Percentiles rank a stretch among this genome's conserved stretches.
These are phyloP conservation scores for Cavenderia fasciculata DNA, from an alignment of 78 protist genomes.

Conservation along the genomic window DNA sequence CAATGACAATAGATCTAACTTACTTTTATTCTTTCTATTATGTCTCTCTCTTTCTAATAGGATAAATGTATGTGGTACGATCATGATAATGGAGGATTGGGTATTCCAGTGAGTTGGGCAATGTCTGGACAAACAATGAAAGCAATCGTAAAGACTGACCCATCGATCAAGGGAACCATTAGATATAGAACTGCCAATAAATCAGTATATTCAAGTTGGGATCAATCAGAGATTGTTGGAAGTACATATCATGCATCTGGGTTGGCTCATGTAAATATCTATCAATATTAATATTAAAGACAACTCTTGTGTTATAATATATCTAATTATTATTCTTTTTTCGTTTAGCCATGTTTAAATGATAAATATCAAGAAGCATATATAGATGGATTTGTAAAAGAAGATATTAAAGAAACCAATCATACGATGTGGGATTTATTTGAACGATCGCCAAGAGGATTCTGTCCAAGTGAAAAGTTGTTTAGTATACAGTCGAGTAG, in stretches of 20 bases:
- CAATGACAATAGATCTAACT: no score
- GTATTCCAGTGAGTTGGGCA: slow-evolving; percentile 75
- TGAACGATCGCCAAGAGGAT: slow-evolving; percentile 70
- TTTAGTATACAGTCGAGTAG: slow-evolving; percentile 65
- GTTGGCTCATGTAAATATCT: slow-evolving; percentile 29
- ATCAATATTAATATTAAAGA: neutral
- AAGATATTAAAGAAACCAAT: slow-evolving; percentile 67
- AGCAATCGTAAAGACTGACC: slow-evolving; percentile 35
- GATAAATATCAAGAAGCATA: slow-evolving; percentile 54
- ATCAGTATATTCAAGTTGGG: slow-evolving; percentile 49
- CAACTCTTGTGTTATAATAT: neutral
- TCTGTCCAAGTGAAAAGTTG: slow-evolving; percentile 67
- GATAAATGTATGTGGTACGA: slow-evolving; percentile 67
- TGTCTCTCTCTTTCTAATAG: neutral
- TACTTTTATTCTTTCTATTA: neutral
- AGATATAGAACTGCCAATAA: slow-evolving; percentile 63
- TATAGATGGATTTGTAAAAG: slow-evolving; percentile 61
- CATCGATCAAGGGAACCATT: slow-evolving; percentile 53
- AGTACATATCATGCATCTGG: slow-evolving; percentile 63
- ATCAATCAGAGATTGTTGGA: slow-evolving; percentile 70
- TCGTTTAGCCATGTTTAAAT: slow-evolving; percentile 32
- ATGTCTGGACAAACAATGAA: slow-evolving; percentile 75
- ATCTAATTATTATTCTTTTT: neutral
- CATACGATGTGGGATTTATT: slow-evolving; percentile 32
- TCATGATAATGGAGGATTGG: slow-evolving; percentile 31